phyloP scores from a whole-genome alignment of 2,329 filamentous ascomycete genomes.

The Alternaria viburni region DNA sequence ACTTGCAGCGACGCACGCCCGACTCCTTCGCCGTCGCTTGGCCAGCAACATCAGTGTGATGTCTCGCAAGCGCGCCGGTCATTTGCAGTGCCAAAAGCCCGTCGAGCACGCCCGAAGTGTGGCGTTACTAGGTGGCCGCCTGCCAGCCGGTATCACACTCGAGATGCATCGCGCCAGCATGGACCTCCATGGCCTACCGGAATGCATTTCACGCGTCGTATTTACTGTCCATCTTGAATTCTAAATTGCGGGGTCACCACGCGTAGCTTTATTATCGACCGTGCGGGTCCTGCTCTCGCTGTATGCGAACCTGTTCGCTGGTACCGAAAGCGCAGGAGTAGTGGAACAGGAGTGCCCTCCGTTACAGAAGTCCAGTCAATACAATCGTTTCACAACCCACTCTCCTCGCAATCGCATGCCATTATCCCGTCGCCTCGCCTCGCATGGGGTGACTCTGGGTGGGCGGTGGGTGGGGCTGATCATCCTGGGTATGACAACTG shows the following conservation, averaged over 20 bases:
- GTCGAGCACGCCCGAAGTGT: not conserved
- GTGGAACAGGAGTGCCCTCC: constrained; percentile 28
- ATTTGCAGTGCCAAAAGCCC: not conserved
- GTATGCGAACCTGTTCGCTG: constrained; percentile 31
- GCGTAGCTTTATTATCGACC: constrained; percentile 23
- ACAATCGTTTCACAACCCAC: constrained; percentile 17
- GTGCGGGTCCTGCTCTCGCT: constrained; percentile 17
- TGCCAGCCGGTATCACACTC: constrained; percentile 3
- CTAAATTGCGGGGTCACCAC: constrained; percentile 40
- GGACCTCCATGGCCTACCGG: constrained; percentile 18
- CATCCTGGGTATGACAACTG: not conserved
- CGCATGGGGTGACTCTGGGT: not conserved
- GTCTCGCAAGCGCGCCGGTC: constrained; percentile 1
- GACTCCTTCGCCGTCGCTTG: constrained; percentile 3
- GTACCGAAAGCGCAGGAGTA: constrained; percentile 21
- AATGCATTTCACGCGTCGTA: not conserved
- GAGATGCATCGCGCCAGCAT: constrained; percentile 12
- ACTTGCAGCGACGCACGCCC: constrained; percentile 10
- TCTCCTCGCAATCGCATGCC: constrained; percentile 1
- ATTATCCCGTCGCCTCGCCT: constrained; percentile 3
- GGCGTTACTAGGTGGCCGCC: not conserved
- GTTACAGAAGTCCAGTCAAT: constrained; percentile 16
- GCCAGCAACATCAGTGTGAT: constrained; percentile 15
- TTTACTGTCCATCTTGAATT: constrained; percentile 22
- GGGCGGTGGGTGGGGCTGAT: not conserved